These are phyloP conservation scores for Penicillium canariense DNA, from an alignment of 495 filamentous ascomycete genomes.

Conservation along the genomic window DNA sequence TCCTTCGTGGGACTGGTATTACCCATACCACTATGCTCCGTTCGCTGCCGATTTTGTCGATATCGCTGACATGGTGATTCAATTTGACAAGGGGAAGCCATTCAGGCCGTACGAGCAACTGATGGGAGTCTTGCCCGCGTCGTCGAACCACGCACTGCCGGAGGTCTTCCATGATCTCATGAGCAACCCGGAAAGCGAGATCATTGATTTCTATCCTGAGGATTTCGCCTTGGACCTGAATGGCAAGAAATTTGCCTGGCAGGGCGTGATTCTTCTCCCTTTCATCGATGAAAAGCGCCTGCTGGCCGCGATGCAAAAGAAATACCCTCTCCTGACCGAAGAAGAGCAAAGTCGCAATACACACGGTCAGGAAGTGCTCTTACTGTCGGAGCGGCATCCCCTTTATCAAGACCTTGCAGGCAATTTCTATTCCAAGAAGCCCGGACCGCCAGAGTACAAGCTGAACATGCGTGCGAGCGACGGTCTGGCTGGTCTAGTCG, in stretches of 20 bases:
- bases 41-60: conserved; percentile 95
- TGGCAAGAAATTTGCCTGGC: conserved; percentile 98
- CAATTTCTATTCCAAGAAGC: conserved; percentile 90
- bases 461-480: conserved; percentile 71
- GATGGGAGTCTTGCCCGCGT: conserved; percentile 95
- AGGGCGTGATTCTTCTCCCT: conserved; percentile 88
- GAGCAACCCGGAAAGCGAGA: conserved; percentile 80
- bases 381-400: conserved; percentile 77
- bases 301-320: conserved; percentile 76
- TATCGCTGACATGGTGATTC: conserved; percentile 70
- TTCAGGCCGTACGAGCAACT: conserved; percentile 96
- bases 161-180: conserved; percentile 83
- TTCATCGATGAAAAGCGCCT: conserved; percentile 94
- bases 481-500: conserved; percentile 75
- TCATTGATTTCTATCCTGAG: conserved; percentile 96
- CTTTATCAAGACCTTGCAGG: conserved; percentile 77
- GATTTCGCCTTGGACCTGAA: conserved; percentile 93
- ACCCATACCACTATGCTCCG: conserved; percentile 96
- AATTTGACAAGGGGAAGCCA: conserved; percentile 81
- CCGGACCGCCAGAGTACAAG: conserved; percentile 59
- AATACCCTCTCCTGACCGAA: conserved; percentile 72
- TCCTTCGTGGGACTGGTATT: conserved; percentile 98
- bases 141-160: conserved; percentile 87
- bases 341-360: conserved; percentile 79
- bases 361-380: conserved; percentile 74